Conservation (phyloP, 2,329 filamentous ascomycete genomes). For the Tolypocladium inflatum region DNA sequence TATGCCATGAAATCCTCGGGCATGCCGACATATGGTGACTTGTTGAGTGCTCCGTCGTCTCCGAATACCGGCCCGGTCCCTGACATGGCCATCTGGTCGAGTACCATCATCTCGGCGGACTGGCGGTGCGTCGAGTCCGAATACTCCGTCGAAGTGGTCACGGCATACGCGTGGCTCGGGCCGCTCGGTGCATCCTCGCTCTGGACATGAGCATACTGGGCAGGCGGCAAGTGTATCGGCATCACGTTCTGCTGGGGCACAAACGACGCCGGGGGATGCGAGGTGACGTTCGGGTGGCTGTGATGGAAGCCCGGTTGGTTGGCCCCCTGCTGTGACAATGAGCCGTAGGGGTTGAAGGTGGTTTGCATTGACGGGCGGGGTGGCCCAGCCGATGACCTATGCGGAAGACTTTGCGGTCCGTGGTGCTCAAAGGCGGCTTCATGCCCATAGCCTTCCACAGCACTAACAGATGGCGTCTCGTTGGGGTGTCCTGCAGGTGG, state of each 20-base stretch:
- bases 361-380: constrained; percentile 37
- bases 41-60: constrained; percentile 65
- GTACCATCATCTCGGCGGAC: constrained; percentile 45
- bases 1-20: constrained; percentile 82
- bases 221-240: constrained; percentile 52
- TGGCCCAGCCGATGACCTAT: constrained; percentile 17
- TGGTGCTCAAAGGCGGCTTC: constrained; percentile 5
- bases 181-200: constrained; percentile 19
- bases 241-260: constrained; percentile 53
- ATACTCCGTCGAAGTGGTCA: constrained; percentile 31
- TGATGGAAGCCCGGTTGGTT: constrained; percentile 40
- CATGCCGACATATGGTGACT: constrained; percentile 75
- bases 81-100: constrained; percentile 53
- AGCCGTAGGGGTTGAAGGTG: constrained; percentile 37
- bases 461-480: constrained; percentile 3
- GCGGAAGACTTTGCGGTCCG: constrained; percentile 20
- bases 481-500: constrained; percentile 23
- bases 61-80: constrained; percentile 82
- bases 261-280: constrained; percentile 36
- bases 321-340: constrained; percentile 39
- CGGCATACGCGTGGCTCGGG: constrained; percentile 25
- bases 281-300: constrained; percentile 26
- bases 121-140: constrained; percentile 34
- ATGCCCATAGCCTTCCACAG: constrained; percentile 1
- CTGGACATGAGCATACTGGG: constrained; percentile 37